phyloP scores from a whole-genome alignment of 169 alveolate genomes.

The Cardiosporidium cionae region DNA sequence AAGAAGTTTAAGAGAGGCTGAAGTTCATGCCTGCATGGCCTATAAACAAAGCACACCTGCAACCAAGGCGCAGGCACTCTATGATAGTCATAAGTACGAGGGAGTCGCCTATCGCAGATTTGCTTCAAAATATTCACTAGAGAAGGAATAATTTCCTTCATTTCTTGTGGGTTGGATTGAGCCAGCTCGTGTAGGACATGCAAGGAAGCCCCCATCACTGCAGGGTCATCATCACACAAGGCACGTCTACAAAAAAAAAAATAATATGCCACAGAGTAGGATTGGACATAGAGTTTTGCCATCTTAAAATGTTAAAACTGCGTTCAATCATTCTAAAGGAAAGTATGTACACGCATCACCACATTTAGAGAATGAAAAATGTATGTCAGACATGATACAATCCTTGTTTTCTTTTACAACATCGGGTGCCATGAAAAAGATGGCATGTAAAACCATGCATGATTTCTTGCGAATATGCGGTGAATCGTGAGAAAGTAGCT shows the following conservation, averaged over 20 bases:
- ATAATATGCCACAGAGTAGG: too few relatives aligned
- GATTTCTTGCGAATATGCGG: slow-evolving; percentile 86
- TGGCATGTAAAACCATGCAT: slow-evolving; percentile 43
- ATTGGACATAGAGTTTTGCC: too few relatives aligned
- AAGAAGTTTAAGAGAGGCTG: too few relatives aligned
- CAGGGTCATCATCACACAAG: slow-evolving; percentile 85
- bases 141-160: slow-evolving; percentile 59
- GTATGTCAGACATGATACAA: too few relatives aligned
- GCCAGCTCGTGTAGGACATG: slow-evolving; percentile 54
- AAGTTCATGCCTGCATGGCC: too few relatives aligned
- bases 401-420: too few relatives aligned
- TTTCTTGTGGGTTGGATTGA: slow-evolving; percentile 12
- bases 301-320: too few relatives aligned
- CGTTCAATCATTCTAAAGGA: too few relatives aligned
- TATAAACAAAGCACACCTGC: slow-evolving; percentile 65
- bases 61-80: slow-evolving; percentile 95
- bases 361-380: too few relatives aligned
- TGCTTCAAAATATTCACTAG: slow-evolving; percentile 78
- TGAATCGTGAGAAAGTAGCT: slow-evolving; percentile 65
- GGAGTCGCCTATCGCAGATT: slow-evolving; percentile 80
- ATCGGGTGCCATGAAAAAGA: background rate
- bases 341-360: too few relatives aligned
- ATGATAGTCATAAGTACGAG: slow-evolving; percentile 87
- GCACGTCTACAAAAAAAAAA: too few relatives aligned
- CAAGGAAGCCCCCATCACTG: slow-evolving; percentile 82